Conservation (phyloP, 768 basidiomycete species). For the Russula griseocarnosa region DNA sequence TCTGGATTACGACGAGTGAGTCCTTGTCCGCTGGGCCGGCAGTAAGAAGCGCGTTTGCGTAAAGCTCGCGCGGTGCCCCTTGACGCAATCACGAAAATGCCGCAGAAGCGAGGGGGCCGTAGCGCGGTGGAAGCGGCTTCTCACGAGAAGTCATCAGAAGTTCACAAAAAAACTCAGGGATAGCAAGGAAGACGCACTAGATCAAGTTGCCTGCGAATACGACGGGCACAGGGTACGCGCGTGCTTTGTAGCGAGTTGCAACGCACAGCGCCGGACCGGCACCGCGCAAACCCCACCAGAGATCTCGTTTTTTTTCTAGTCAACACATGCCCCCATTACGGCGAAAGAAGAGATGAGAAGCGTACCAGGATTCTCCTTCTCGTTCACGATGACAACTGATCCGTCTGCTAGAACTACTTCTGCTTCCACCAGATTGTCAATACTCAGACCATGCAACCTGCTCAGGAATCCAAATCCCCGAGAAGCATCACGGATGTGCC, state of each 20-base stretch:
- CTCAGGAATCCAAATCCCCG: constrained; percentile 86
- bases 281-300: constrained; percentile 86
- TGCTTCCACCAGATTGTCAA: constrained; percentile 87
- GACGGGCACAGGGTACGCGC: constrained; percentile 82
- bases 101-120: constrained; percentile 88
- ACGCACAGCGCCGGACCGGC: constrained; percentile 82
- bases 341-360: constrained; percentile 15
- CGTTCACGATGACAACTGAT: constrained; percentile 68
- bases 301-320: constrained; percentile 44
- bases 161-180: background rate
- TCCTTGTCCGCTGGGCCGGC: constrained; percentile 82
- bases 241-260: constrained; percentile 84
- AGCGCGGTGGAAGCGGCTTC: constrained; percentile 77
- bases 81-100: constrained; percentile 91
- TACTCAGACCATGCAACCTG: constrained; percentile 76
- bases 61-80: constrained; percentile 81
- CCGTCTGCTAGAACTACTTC: constrained; percentile 93
- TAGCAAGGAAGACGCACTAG: constrained; percentile 55
- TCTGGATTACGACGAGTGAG: constrained; percentile 85
- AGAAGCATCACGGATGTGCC: constrained; percentile 78
- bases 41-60: constrained; percentile 86
- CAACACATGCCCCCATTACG: background rate
- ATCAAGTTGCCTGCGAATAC: constrained; percentile 92
- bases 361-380: constrained; percentile 65
- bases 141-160: constrained; percentile 9